These are phyloP conservation scores for Colletotrichum sp. DNA, from an alignment of 2,329 filamentous ascomycete genomes.

Conservation along the genomic window DNA sequence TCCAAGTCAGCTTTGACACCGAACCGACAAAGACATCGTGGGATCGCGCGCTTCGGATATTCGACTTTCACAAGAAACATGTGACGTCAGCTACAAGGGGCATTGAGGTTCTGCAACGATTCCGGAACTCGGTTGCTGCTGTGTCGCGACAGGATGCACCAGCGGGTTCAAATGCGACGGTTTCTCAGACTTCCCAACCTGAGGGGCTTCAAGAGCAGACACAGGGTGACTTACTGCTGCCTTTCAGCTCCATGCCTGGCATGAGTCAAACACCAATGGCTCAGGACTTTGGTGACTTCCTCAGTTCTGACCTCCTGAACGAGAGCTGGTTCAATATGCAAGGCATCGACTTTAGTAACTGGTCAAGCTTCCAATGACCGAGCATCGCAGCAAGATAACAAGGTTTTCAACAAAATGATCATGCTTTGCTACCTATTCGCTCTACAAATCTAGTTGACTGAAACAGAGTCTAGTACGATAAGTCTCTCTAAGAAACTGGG, in stretches of 20 bases:
- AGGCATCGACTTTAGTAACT: not conserved
- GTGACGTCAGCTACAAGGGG: not conserved
- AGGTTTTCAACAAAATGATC: rapidly evolving
- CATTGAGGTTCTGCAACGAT: not conserved
- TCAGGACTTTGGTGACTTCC: not conserved
- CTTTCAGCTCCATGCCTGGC: not conserved
- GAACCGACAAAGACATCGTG: not conserved
- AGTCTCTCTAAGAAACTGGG: not conserved
- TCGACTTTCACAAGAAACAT: not conserved
- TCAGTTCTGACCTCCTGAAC: not conserved
- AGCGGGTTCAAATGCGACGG: too few relatives aligned
- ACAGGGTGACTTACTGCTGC: not conserved
- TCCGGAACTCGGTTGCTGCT: not conserved
- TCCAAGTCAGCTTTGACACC: not conserved
- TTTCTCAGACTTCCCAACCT: rapidly evolving
- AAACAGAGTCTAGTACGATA: not conserved
- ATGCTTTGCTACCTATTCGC: not conserved
- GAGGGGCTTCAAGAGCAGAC: not conserved
- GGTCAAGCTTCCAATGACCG: not conserved
- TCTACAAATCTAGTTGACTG: rapidly evolving
- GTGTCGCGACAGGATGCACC: not conserved
- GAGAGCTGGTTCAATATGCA: conserved; percentile 7
- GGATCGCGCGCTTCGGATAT: not conserved
- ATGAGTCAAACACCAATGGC: not conserved
- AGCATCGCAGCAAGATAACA: rapidly evolving